Conservation (phyloP, 1,139 yeast genomes). For the Arxiozyma slooffiae region DNA sequence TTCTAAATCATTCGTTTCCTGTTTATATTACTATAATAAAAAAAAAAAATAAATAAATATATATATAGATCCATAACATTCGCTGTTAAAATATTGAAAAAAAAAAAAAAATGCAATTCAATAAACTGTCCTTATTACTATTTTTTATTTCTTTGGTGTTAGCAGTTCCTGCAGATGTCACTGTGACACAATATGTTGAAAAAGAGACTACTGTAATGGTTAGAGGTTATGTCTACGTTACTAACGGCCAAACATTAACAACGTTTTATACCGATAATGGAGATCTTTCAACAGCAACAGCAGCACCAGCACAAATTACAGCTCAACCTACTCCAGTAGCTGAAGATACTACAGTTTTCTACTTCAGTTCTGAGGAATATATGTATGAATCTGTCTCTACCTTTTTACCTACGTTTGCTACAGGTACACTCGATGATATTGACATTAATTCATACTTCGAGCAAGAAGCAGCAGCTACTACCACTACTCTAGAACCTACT, state of each 20-base stretch:
- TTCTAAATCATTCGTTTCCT: not conserved
- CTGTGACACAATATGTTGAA: slow-evolving; percentile 29
- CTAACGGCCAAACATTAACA: slow-evolving; percentile 24
- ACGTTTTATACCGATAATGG: slow-evolving; percentile 18
- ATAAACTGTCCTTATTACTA: slow-evolving; percentile 26
- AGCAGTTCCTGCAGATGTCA: slow-evolving; percentile 33
- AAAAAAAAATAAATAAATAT: too few relatives aligned
- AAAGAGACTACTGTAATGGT: slow-evolving; percentile 21
- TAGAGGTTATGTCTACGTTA: slow-evolving; percentile 23
- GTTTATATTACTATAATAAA: not conserved
- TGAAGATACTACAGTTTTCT: not conserved
- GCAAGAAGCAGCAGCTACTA: too few relatives aligned
- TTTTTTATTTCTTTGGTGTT: slow-evolving; percentile 23
- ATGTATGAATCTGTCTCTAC: too few relatives aligned
- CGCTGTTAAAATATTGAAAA: not conserved
- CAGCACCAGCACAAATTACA: not conserved
- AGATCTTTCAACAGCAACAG: not conserved
- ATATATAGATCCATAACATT: too few relatives aligned
- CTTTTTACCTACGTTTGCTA: too few relatives aligned
- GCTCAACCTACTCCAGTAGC: not conserved
- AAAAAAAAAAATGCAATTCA: slow-evolving; percentile 17
- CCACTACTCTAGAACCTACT: too few relatives aligned
- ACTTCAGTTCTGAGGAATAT: too few relatives aligned
- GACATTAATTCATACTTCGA: too few relatives aligned
- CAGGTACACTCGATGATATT: too few relatives aligned